Evolutionary conservation across 441 rosid genomes (phyloP), one percentile per base, ranked within the genome.

Genomic region (Macaranga tanarius): DNA sequence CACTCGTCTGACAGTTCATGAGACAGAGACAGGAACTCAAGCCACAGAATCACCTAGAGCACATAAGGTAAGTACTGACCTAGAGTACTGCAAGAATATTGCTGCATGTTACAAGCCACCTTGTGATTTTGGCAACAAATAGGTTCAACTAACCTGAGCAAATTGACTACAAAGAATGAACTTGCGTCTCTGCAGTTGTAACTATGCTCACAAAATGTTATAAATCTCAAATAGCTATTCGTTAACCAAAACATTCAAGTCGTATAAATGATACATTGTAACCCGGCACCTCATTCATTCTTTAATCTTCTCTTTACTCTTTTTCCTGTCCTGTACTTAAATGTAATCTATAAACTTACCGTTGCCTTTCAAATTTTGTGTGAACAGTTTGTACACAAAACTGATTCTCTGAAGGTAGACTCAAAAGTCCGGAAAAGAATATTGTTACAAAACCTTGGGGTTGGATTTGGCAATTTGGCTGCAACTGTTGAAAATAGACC

Each of bases 401-500:
- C 73, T 7, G 86, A 80, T 64, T 69, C 82, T 60, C 73, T 57
- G 61, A 80, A 80, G 78, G 58, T 71, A 62, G 85, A 79, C 22
- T 57, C 77, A 2, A 56, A 65, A 80, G 58, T 31, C 17, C 79
- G 76, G 31, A 86, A 83, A 76, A 84, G 76, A 72, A 81, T 83
- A 73, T 66, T 83, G 45, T 75, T 92, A 62, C 85, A 70, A 51
- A 80, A 74, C 74, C 87, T 86, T 1, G 76, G 88, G 44, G 70
- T 88, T 25, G 97, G 98, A 34, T 96, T 90, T 17, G 99, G 99
- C 23, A 79, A 96, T 79, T 62, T 80, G 75, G 68, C 69, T 54
- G 94, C 97, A 13, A 93, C 99, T 3, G 81, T 79, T 0, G 92
- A 87, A 47, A 90, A 93, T 81, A 59, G 82, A 22, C 87, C 78